Percentiles rank a stretch among this genome's conserved stretches.
These are phyloP conservation scores for Aspergillus arachidicola DNA, from an alignment of 2,329 filamentous ascomycete species.

Conservation along the genomic window DNA sequence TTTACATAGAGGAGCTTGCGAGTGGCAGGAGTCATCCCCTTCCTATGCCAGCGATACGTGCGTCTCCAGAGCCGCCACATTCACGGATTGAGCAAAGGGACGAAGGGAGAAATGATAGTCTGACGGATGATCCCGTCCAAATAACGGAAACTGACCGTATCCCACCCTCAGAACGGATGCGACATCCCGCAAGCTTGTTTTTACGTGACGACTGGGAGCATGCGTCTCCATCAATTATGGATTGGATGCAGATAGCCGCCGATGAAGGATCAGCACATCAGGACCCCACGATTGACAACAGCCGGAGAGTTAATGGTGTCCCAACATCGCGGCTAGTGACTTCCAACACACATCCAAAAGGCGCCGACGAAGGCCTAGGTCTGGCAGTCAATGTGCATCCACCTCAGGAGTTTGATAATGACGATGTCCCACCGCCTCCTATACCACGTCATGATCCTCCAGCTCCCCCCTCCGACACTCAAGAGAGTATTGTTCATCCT, in stretches of 20 bases:
- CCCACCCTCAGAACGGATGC: conserved; percentile 23
- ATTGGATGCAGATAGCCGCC: conserved; percentile 51
- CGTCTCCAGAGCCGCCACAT: conserved; percentile 26
- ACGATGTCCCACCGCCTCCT: conserved; percentile 33
- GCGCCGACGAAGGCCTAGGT: conserved; percentile 42
- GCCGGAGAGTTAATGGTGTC: conserved; percentile 20
- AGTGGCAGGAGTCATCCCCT: conserved; percentile 32
- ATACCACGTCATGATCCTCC: conserved; percentile 32
- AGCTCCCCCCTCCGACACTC: conserved; percentile 9
- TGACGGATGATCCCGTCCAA: conserved; percentile 41
- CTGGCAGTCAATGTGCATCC: conserved; percentile 47
- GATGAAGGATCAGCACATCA: conserved; percentile 44
- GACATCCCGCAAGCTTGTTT: conserved; percentile 47
- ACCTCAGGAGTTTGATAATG: conserved; percentile 29
- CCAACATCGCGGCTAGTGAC: conserved; percentile 30
- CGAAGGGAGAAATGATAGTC: conserved; percentile 27
- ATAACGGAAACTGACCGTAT: conserved; percentile 36
- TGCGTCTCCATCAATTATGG: conserved; percentile 52
- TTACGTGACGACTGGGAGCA: conserved; percentile 52
- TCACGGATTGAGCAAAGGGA: conserved; percentile 15
- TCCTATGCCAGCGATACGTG: conserved; percentile 22
- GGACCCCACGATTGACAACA: conserved; percentile 26
- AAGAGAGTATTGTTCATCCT: conserved; percentile 14
- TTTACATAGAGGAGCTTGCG: conserved; percentile 56
- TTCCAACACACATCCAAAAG: conserved; percentile 28